Base-by-base conservation (phyloP, 2,329 filamentous ascomycete genomes). In the Ophiosphaerella narmari region DNA sequence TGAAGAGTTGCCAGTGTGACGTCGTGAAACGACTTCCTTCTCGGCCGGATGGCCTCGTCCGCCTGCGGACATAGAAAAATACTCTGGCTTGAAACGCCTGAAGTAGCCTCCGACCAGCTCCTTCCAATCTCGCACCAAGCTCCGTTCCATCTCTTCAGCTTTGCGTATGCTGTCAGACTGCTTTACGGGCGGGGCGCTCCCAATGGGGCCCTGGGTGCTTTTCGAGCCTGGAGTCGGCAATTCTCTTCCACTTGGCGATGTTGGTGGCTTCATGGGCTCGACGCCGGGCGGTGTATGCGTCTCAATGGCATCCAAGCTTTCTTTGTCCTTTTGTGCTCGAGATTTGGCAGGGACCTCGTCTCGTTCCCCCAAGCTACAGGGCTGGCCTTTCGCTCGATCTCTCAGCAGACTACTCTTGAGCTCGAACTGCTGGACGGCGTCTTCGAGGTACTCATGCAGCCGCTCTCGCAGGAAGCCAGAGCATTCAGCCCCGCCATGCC, bases 41-140 rank as follows among this genome's bases (percentile, higher is more conserved):
- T 74, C 70, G 2, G 63, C 46, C 14, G 65, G 44, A 62, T 73
- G 59, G 44, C 72, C 68, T 61, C 67, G 59, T 49, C 74, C 60
- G 39, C 69, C 63, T 49, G 71, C 65, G 45, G 74, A 73, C 59
- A 77, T 75, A 38, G 78, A 82, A 64, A 96, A 97, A 72, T 89
- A 82, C 40, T 89, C 82, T 0, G 94, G 93, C 60, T 85, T 86
- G 77, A 97, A 97, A 37, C 94, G 86, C 52, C 89, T 85, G 70
- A 96, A 99, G 75, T 99, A 99, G 29, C 94, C 94, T 40, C 94
- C 94, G 5, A 99, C 88, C 0, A 90, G 87, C 52, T 86, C 82
- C 69, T 86, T 89, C 85, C 96, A 99, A 47, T 87, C 83, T 33
- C 82, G 77, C 23, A 97, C 82, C 8, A 97, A 80, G 13, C 82